Percentiles rank a stretch among this genome's conserved stretches.
Conservation (phyloP, 163 green algal genomes). For the Chloromonas sp. region DNA sequence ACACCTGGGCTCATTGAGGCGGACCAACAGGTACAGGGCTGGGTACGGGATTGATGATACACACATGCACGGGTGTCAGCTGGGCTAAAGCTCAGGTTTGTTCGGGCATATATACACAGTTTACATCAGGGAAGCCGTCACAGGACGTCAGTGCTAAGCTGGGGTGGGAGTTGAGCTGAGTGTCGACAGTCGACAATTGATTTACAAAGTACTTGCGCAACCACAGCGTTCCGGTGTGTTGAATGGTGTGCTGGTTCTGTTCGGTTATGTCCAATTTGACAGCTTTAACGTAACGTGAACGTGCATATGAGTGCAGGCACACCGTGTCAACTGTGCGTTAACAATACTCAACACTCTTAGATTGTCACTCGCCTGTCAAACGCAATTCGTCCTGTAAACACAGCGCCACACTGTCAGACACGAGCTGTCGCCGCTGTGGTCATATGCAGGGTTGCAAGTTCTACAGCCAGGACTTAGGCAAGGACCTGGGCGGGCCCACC, state of each 20-base stretch:
- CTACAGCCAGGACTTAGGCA: not conserved
- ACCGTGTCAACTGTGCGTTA: not conserved
- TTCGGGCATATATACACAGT: not conserved
- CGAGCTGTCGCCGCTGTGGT: no score
- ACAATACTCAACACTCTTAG: no score
- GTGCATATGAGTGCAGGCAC: no score
- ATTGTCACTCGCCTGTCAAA: not conserved
- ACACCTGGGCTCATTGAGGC: not conserved
- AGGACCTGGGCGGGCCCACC: not conserved
- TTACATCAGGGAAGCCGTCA: not conserved
- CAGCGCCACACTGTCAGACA: not conserved
- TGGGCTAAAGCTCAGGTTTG: not conserved
- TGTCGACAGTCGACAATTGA: no score
- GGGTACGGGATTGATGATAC: not conserved
- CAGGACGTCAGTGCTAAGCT: not conserved
- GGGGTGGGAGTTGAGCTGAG: no score
- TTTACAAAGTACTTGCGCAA: no score
- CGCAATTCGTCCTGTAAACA: not conserved
- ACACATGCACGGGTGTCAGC: not conserved
- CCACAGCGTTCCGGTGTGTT: no score
- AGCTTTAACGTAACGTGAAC: no score
- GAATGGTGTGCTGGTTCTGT: no score
- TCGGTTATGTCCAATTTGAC: no score
- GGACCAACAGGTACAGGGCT: not conserved
- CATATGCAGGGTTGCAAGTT: not conserved